Conservation (phyloP, 768 basidiomycete species). For the Trametes coccinea region DNA sequence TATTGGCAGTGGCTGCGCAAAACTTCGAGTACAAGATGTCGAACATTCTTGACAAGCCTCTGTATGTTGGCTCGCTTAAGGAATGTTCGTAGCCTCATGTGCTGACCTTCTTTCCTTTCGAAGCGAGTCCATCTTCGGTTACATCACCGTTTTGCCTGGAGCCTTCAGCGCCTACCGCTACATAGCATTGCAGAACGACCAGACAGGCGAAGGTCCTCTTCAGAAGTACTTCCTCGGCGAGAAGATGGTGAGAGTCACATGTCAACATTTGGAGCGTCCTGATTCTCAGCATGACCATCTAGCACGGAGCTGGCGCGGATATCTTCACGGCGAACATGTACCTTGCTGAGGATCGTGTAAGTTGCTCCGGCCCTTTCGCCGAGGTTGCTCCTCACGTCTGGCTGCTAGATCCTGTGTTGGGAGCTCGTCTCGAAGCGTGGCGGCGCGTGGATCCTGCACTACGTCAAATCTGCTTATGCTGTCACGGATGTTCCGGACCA, state of each 20-base stretch:
- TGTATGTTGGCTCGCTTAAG: conserved; percentile 39
- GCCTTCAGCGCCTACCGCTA: conserved; percentile 93
- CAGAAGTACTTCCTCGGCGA: conserved; percentile 98
- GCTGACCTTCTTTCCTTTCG: not conserved
- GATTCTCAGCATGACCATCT: not conserved
- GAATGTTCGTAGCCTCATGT: not conserved
- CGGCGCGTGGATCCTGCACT: conserved; percentile 90
- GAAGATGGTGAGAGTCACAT: conserved; percentile 61
- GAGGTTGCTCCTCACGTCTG: conserved; percentile 11
- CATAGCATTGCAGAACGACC: conserved; percentile 88
- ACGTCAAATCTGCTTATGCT: conserved; percentile 92
- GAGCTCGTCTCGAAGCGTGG: conserved; percentile 95
- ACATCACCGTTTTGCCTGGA: conserved; percentile 91
- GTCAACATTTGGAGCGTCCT: not conserved
- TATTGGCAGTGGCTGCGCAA: conserved; percentile 72
- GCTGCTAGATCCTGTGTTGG: conserved; percentile 83
- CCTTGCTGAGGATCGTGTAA: conserved; percentile 82
- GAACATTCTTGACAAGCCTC: conserved; percentile 89
- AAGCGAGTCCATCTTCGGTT: conserved; percentile 84
- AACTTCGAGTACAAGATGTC: conserved; percentile 96
- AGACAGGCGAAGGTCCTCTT: conserved; percentile 79
- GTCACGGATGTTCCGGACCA: conserved; percentile 94
- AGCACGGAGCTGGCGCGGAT: conserved; percentile 82
- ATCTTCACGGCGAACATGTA: conserved; percentile 98
- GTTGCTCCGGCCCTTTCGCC: conserved; percentile 24